These are phyloP conservation scores for Solanum clarkiae DNA, from an alignment of 257 asterid species.

Conservation along the genomic window DNA sequence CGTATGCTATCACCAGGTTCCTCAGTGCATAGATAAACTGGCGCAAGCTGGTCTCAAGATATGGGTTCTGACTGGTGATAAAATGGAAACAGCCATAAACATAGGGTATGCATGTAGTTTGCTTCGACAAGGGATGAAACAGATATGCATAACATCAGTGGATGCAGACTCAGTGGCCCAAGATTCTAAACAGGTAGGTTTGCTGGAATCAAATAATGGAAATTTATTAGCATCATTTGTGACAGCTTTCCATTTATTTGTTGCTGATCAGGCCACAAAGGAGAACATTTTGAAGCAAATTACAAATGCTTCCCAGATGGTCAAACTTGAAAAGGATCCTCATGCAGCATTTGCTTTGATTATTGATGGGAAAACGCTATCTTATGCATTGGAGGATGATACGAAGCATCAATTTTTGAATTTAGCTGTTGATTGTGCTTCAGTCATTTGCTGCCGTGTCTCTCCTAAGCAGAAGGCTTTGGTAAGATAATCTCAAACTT, in stretches of 20 bases:
- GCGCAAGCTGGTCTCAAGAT: slow-evolving; percentile 98
- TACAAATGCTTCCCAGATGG: slow-evolving; percentile 66
- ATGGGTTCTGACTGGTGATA: slow-evolving; percentile 99
- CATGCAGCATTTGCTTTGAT: slow-evolving; percentile 95
- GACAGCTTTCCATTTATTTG: slow-evolving; percentile 1
- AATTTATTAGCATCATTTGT: background rate
- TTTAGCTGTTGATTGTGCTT: slow-evolving; percentile 87
- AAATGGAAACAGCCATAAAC: slow-evolving; percentile 99
- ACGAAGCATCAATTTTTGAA: slow-evolving; percentile 64
- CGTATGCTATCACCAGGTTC: slow-evolving; percentile 48
- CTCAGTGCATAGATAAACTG: slow-evolving; percentile 95
- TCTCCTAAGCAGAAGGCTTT: slow-evolving; percentile 97
- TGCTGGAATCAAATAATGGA: background rate
- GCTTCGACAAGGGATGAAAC: slow-evolving; percentile 98
- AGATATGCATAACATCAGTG: slow-evolving; percentile 47
- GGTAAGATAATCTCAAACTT: slow-evolving; percentile 28
- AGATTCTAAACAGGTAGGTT: slow-evolving; percentile 54
- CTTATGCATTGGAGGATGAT: slow-evolving; percentile 77
- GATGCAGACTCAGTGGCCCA: slow-evolving; percentile 32
- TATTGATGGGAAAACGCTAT: slow-evolving; percentile 81
- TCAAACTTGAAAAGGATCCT: slow-evolving; percentile 81
- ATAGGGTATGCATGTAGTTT: slow-evolving; percentile 94
- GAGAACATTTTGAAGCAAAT: slow-evolving; percentile 76
- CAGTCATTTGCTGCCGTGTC: slow-evolving; percentile 98
- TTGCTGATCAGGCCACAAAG: slow-evolving; percentile 38